These are phyloP conservation scores for Dichotomopilus funicola DNA, from an alignment of 2,329 filamentous ascomycete species.

Conservation along the genomic window DNA sequence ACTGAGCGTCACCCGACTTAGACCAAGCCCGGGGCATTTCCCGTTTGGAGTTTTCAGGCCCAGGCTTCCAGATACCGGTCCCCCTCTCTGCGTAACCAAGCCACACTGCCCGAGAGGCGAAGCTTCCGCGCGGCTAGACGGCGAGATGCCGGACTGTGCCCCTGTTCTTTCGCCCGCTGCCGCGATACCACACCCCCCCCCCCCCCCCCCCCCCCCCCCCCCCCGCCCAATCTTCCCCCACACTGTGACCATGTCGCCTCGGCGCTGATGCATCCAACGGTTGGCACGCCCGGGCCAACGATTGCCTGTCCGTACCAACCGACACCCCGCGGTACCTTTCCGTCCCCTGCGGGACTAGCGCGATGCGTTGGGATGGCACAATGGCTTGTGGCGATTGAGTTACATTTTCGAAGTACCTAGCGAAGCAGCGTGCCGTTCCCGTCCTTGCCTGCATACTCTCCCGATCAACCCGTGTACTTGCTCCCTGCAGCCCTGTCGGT, in stretches of 20 bases:
- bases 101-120: conserved; percentile 1
- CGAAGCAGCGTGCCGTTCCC: conserved; percentile 13
- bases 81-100: neutral
- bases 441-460: conserved; percentile 16
- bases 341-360: neutral
- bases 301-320: conserved; percentile 2
- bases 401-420: conserved; percentile 9
- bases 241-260: no score
- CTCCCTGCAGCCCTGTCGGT: conserved; percentile 17
- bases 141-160: neutral
- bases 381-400: conserved; percentile 6
- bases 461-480: neutral
- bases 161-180: neutral
- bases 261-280: neutral
- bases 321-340: no score
- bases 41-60: neutral
- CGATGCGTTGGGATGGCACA: neutral
- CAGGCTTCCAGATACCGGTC: neutral
- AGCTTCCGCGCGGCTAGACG: neutral
- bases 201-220: neutral
- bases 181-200: no score
- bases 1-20: neutral
- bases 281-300: neutral
- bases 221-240: neutral
- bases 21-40: neutral